Percentiles rank a stretch among this genome's conserved stretches.
These are phyloP conservation scores for Paramecium sexaurelia DNA, from an alignment of 73 alveolate genomes.

Conservation along the genomic window DNA sequence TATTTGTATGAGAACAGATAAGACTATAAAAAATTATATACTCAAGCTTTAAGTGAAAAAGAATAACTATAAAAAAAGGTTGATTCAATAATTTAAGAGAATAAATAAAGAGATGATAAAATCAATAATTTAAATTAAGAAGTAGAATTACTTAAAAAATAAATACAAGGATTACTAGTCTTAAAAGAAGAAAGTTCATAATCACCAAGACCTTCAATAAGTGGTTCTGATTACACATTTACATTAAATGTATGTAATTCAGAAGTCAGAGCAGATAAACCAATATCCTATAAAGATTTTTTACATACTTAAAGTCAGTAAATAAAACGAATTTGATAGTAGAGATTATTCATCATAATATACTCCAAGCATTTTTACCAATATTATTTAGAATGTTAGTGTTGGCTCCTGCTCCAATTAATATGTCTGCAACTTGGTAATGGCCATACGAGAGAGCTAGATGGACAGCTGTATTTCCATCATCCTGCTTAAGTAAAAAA, in stretches of 20 bases:
- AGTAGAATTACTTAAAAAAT: not conserved
- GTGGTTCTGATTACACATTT: conserved; percentile 53
- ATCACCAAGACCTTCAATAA: conserved; percentile 51
- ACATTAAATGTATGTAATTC: conserved; percentile 47
- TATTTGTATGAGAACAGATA: conserved; percentile 33
- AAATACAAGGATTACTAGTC: not conserved
- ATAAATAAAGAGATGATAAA: not conserved
- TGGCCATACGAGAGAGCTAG: conserved; percentile 66
- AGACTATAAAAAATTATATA: conserved; percentile 10
- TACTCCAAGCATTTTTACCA: conserved; percentile 56
- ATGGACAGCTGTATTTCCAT: conserved; percentile 69
- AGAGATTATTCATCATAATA: conserved; percentile 3
- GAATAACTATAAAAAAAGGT: not conserved
- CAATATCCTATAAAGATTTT: conserved; percentile 19
- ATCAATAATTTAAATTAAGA: not conserved
- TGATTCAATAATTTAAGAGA: not conserved
- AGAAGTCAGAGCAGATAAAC: conserved; percentile 23
- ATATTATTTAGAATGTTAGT: not conserved
- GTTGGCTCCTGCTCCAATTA: conserved; percentile 52
- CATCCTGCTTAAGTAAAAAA: conserved; percentile 46
- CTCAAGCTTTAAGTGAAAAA: not conserved
- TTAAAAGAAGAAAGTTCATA: not conserved
- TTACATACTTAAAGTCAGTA: conserved; percentile 50
- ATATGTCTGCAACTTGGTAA: conserved; percentile 57
- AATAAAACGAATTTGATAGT: conserved; percentile 42